phyloP scores from a whole-genome alignment of 148 eudicot species.

The Rhododendron griersonianum region DNA sequence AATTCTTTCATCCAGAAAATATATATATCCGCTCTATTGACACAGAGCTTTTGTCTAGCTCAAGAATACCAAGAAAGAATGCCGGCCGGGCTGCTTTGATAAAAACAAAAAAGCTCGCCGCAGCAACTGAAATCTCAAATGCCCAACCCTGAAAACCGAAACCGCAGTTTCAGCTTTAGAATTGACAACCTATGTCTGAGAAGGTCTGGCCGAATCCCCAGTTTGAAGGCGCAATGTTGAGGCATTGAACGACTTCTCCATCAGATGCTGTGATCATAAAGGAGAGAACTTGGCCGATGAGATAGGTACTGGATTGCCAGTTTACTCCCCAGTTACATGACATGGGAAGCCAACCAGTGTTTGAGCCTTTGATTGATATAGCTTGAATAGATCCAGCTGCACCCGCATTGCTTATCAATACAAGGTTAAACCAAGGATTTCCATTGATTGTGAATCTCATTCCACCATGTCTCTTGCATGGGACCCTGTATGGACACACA shows the following conservation, averaged over 20 bases:
- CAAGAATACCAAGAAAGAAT: slow-evolving; percentile 6
- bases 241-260: slow-evolving; percentile 42
- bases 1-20: no score
- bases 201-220: slow-evolving; percentile 83
- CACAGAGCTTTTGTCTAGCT: background rate
- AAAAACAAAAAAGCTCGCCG: slow-evolving; percentile 41
- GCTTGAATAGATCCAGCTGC: slow-evolving; percentile 77
- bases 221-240: slow-evolving; percentile 45
- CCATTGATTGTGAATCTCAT: slow-evolving; percentile 85
- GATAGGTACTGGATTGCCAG: slow-evolving; percentile 79
- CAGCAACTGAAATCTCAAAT: slow-evolving; percentile 21
- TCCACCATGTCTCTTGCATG: slow-evolving; percentile 81
- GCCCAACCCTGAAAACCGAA: background rate
- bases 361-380: slow-evolving; percentile 25
- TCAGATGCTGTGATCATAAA: slow-evolving; percentile 61
- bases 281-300: slow-evolving; percentile 72
- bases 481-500: slow-evolving; percentile 37
- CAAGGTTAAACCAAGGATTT: slow-evolving; percentile 78
- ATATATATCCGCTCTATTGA: background rate
- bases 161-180: background rate
- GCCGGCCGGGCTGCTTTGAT: slow-evolving; percentile 60
- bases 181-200: slow-evolving; percentile 26
- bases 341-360: slow-evolving; percentile 64
- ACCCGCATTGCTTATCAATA: slow-evolving; percentile 60
- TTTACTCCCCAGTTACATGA: slow-evolving; percentile 95